phyloP scores from a whole-genome alignment of 257 asterid genomes.

The Coffea eugenioides region DNA sequence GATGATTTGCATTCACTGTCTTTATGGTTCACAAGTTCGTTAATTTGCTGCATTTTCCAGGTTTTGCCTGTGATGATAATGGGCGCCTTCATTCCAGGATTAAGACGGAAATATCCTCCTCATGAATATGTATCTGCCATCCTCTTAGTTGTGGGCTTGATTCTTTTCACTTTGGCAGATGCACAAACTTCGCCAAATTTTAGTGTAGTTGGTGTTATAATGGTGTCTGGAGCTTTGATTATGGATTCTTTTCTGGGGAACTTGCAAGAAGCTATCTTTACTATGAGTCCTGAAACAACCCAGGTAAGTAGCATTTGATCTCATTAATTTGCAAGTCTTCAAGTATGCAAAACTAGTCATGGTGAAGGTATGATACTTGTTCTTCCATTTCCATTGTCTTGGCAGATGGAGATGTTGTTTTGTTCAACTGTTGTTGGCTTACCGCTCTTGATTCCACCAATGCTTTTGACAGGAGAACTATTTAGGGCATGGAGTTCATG shows the following conservation, averaged over 20 bases:
- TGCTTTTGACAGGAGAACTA: slow-evolving; percentile 83
- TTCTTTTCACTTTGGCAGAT: slow-evolving; percentile 88
- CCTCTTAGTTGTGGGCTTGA: slow-evolving; percentile 78
- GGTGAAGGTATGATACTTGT: slow-evolving; percentile 1
- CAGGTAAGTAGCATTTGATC: slow-evolving; percentile 47
- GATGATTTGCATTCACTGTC: neutral
- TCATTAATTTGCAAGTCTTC: slow-evolving; percentile 1
- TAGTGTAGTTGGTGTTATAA: slow-evolving; percentile 70
- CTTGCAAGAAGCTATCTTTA: slow-evolving; percentile 90
- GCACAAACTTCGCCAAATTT: slow-evolving; percentile 89
- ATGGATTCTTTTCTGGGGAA: slow-evolving; percentile 91
- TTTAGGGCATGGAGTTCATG: slow-evolving; percentile 80
- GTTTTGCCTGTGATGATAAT: slow-evolving; percentile 93
- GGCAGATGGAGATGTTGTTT: slow-evolving; percentile 91
- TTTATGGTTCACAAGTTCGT: neutral
- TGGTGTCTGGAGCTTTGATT: slow-evolving; percentile 80
- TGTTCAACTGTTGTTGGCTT: slow-evolving; percentile 95
- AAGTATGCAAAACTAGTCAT: slow-evolving; percentile 2
- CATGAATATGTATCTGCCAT: slow-evolving; percentile 83
- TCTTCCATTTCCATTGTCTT: neutral
- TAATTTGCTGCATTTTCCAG: slow-evolving; percentile 28
- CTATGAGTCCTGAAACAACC: slow-evolving; percentile 78
- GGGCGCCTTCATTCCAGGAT: slow-evolving; percentile 96
- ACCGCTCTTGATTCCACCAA: slow-evolving; percentile 93
- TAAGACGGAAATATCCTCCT: slow-evolving; percentile 77